A percentile compares a stretch with the other conserved stretches of the same genome.
phyloP scores from a whole-genome alignment of 164 flowering plant species.

The Macadamia tetraphylla region DNA sequence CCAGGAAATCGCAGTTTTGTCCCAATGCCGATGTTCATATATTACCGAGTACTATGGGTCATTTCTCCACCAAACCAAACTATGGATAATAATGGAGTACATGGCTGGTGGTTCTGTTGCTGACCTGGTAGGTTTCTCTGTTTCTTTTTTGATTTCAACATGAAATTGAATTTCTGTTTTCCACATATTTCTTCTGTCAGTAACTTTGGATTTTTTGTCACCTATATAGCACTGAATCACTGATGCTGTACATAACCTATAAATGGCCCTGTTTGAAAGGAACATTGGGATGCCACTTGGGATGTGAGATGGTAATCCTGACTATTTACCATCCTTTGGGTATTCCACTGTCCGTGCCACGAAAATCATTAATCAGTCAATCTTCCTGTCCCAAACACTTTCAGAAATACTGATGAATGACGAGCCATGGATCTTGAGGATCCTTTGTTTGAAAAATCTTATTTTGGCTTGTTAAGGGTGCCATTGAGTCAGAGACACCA shows the following conservation, averaged over 20 bases:
- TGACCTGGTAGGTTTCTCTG: constrained; percentile 67
- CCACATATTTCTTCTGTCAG: background rate
- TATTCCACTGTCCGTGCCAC: too few relatives aligned
- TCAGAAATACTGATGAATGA: too few relatives aligned
- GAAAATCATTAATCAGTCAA: too few relatives aligned
- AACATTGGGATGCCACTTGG: too few relatives aligned
- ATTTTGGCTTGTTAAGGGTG: background rate
- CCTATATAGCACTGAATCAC: background rate
- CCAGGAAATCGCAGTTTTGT: constrained; percentile 95
- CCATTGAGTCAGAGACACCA: background rate
- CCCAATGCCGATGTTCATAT: constrained; percentile 88
- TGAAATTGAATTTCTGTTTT: background rate
- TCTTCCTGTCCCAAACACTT: too few relatives aligned
- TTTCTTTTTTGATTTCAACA: constrained; percentile 3
- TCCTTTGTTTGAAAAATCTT: background rate
- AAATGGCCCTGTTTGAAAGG: background rate
- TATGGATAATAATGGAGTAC: constrained; percentile 98
- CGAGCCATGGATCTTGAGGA: background rate
- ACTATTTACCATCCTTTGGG: too few relatives aligned
- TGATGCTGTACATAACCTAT: background rate
- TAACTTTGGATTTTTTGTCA: background rate
- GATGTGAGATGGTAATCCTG: too few relatives aligned
- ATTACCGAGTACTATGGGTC: constrained; percentile 97
- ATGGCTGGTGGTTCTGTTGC: constrained; percentile 99
- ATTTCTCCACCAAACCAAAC: constrained; percentile 82